These are phyloP conservation scores for Hanseniaspora gamundiae DNA, from an alignment of 1,139 yeast genomes.

Conservation along the genomic window DNA sequence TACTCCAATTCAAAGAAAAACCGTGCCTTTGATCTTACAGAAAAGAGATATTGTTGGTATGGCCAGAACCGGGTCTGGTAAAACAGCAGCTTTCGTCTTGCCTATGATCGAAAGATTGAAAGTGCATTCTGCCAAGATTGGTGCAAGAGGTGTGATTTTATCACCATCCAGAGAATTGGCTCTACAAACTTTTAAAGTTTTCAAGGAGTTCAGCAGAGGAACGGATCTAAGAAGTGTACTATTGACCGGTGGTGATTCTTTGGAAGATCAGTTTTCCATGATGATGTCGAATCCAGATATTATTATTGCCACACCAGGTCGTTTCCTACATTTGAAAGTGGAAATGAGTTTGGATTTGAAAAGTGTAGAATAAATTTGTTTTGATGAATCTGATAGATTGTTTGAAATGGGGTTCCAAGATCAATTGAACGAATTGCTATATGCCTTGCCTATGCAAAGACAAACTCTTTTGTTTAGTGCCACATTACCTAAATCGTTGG, in stretches of 20 bases:
- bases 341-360: slow-evolving; percentile 85
- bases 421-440: slow-evolving; percentile 81
- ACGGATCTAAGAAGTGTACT: slow-evolving; percentile 72
- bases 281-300: slow-evolving; percentile 95
- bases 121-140: slow-evolving; percentile 75
- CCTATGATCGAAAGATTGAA: slow-evolving; percentile 83
- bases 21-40: slow-evolving; percentile 81
- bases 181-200: slow-evolving; percentile 76
- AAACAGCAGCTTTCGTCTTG: slow-evolving; percentile 93
- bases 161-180: slow-evolving; percentile 96
- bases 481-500: slow-evolving; percentile 81
- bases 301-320: slow-evolving; percentile 93
- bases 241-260: slow-evolving; percentile 92
- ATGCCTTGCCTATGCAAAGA: slow-evolving; percentile 67
- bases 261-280: slow-evolving; percentile 87
- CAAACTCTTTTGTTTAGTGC: slow-evolving; percentile 91
- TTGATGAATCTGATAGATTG: slow-evolving; percentile 96
- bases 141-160: slow-evolving; percentile 76
- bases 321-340: slow-evolving; percentile 87
- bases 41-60: slow-evolving; percentile 94
- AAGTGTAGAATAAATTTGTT: slow-evolving; percentile 79
- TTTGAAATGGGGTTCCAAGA: slow-evolving; percentile 97
- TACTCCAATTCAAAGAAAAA: slow-evolving; percentile 93
- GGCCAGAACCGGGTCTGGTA: slow-evolving; percentile 99
- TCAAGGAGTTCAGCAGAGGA: slow-evolving; percentile 77